phyloP scores from a whole-genome alignment of 1,284 basidiomycete species.

The Pseudozyma sp. region DNA sequence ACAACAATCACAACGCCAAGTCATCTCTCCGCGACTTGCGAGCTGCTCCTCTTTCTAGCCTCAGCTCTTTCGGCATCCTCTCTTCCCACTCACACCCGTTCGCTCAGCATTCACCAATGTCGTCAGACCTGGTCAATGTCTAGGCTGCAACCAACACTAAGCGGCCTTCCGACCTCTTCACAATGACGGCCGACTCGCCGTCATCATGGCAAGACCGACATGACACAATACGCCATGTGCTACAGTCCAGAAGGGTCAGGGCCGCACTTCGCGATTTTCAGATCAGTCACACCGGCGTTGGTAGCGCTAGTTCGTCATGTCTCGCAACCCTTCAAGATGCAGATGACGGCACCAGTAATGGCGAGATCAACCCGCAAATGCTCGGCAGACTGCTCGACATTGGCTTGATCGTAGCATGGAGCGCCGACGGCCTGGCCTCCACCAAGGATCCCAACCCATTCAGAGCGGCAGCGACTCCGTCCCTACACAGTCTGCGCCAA shows the following conservation, averaged over 20 bases:
- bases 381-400: slow-evolving; percentile 47
- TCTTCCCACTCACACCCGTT: not conserved
- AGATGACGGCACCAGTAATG: slow-evolving; percentile 9
- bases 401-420: slow-evolving; percentile 54
- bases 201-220: slow-evolving; percentile 32
- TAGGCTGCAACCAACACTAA: not conserved
- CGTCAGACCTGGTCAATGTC: not conserved
- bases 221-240: slow-evolving; percentile 28
- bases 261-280: slow-evolving; percentile 44
- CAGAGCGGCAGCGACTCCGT: slow-evolving; percentile 31
- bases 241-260: slow-evolving; percentile 20
- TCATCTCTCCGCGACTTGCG: too few species aligned
- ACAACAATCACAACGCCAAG: too few species aligned
- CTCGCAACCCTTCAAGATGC: not conserved
- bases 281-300: slow-evolving; percentile 19
- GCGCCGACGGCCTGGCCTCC: slow-evolving; percentile 30
- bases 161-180: not conserved
- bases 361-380: not conserved
- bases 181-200: slow-evolving; percentile 21
- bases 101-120: not conserved
- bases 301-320: not conserved
- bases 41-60: too few species aligned
- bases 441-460: slow-evolving; percentile 40
- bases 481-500: slow-evolving; percentile 25
- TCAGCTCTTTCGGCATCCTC: too few species aligned